Percentiles rank a stretch among this genome's conserved stretches.
phyloP scores from a whole-genome alignment of 768 basidiomycete species.

The Tylopilus sp. region DNA sequence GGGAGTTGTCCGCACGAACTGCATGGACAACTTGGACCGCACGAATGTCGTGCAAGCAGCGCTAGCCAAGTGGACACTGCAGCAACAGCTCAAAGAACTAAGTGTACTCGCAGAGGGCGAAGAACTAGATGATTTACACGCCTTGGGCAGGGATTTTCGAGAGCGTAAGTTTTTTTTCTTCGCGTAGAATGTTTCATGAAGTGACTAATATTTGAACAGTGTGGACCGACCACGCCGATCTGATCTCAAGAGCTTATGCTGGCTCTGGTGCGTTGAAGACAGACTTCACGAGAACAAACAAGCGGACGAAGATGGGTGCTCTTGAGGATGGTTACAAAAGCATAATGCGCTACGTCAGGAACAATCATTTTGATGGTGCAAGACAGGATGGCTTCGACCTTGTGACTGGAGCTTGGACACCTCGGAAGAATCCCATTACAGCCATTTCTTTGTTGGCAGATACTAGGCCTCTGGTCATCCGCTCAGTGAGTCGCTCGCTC shows the following conservation, averaged over 20 bases:
- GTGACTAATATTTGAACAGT: conserved; percentile 46
- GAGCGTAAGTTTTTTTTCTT: conserved; percentile 59
- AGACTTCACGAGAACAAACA: conserved; percentile 93
- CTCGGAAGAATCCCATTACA: conserved; percentile 69
- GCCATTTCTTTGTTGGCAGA: conserved; percentile 74
- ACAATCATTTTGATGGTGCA: conserved; percentile 95
- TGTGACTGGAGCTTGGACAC: conserved; percentile 86
- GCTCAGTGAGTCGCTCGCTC: conserved; percentile 59
- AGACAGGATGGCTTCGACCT: conserved; percentile 94
- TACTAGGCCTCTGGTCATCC: conserved; percentile 74
- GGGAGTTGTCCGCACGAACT: conserved; percentile 89
- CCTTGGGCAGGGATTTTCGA: conserved; percentile 79
- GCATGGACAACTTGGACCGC: conserved; percentile 95
- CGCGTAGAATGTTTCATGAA: background rate
- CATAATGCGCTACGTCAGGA: conserved; percentile 82
- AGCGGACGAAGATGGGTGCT: conserved; percentile 74
- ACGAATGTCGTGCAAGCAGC: conserved; percentile 97
- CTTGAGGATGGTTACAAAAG: conserved; percentile 88
- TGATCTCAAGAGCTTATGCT: conserved; percentile 85
- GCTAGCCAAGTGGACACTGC: conserved; percentile 81
- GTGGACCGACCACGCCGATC: conserved; percentile 97
- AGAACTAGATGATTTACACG: conserved; percentile 76
- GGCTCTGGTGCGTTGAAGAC: conserved; percentile 96
- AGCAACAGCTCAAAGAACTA: conserved; percentile 67
- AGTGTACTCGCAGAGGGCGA: conserved; percentile 72